Base-by-base conservation (phyloP, 139 green algal species). In the Ettlia oleoabundans region DNA sequence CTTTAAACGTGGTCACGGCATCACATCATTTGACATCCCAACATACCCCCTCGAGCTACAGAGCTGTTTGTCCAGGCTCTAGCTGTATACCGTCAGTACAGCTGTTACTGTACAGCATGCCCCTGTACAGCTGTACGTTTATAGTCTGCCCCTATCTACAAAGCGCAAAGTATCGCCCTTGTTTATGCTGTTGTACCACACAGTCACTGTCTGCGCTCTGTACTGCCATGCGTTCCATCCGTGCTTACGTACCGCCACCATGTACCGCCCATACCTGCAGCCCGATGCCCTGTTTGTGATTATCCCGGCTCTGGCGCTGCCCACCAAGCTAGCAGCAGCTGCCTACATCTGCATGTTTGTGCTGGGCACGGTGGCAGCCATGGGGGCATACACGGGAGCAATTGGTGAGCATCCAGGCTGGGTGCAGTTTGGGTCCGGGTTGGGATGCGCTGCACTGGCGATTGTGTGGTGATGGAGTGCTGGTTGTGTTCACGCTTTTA, bases 241-340 rank as follows among this genome's bases (percentile, higher is more conserved):
- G 15, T 58, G 13, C 15, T 10, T 24, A 4, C 26, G 0, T 21
- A 2, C 6, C 22, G 7, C 43, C n/a, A 3, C 13, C 15, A 3
- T 9, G 33, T 37, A 1, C 73, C 37, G 22, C 24, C 26, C 24
- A 3, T 24, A 30, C 19, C 24, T 18, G 53, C 53, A 98, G 82
- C 97, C 97, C 4, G 97, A 99, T 78, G 95, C 97, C 0, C 88
- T 99, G 28, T 98, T 99, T 67, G 91, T 99, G 19, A 93, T 99
- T 35, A 90, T 99, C 8, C 97, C 97, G 2, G 97, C 97, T 2
- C 86, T 99, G 62, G 93, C 97, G 18, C 88, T 99, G 43, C 95
- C 97, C 63, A 97, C 94, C 38, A 95, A 96, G 85, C 68, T 92
- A 28, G 95, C 94, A 9, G 94, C 95, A 4, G 80, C 94, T 7